Evolutionary conservation across 495 filamentous ascomycete genomes (phyloP), one percentile per base, ranked within the genome.

Genomic region (Margaritispora aquatica): DNA sequence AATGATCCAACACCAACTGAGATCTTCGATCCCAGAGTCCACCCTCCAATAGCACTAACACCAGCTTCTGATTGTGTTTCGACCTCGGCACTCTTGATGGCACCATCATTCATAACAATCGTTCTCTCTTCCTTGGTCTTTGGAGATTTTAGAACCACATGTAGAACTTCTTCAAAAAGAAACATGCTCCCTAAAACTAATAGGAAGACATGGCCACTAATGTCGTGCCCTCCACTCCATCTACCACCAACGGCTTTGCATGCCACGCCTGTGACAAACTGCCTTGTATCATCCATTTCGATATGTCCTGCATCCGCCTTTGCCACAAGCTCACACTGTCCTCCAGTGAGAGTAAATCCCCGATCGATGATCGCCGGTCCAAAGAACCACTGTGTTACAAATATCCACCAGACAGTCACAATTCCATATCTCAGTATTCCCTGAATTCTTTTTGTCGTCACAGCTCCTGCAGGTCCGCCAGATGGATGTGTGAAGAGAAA

Each of bases 371-470:
- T 74, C 7, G 90, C 77, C 21, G 94, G 85, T 0, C 94, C 94
- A 64, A 98, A 96, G 69, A 86, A 97, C 94, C 93, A 97, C 76
- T 96, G 94, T 63, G 95, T 98, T 19, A 89, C 82, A 19, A 83
- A 69, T 24, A 87, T 78, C 90, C 90, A 96, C 74, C 83, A 88
- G 1, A 69, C 49, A 5, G 90, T 94, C 0, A 88, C 84, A 7
- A 89, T 70, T 2, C 62, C 73, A 80, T 90, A 97, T 1, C 94
- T 76, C 10, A 85, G 44, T 8, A 73, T 41, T 0, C 85, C 89
- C 38, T 80, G 75, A 0, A 79, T 55, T 13, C 75, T 66, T n/a
- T 69, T 67, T 56, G 63, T 65, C 22, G 73, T 78, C n/a, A 76
- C 22, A 0, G 69, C 49, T 9, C 68, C 38, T n/a, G 65, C 27